phyloP scores from a whole-genome alignment of 805 yeast species.

The Dipodascus geniculatus region DNA sequence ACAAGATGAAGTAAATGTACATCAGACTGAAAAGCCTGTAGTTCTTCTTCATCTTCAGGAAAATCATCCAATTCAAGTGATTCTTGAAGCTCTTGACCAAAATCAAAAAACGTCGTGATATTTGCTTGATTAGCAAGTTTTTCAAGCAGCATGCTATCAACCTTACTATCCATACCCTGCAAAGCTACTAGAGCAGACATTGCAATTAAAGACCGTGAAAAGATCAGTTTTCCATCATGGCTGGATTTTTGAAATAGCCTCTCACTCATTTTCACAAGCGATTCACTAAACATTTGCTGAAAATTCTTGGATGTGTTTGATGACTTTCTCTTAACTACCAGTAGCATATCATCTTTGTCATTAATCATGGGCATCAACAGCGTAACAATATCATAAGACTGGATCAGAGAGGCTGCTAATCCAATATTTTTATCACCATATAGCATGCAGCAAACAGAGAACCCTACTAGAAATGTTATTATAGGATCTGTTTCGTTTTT shows the following conservation, averaged over 20 bases:
- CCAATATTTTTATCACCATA: slow-evolving; percentile 8
- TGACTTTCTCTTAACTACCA: neutral
- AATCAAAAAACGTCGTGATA: neutral
- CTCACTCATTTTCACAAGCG: slow-evolving; percentile 1
- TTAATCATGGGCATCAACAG: slow-evolving; percentile 6
- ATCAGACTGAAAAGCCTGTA: neutral
- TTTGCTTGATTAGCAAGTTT: neutral
- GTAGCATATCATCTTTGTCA: slow-evolving; percentile 7
- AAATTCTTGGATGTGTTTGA: slow-evolving; percentile 1
- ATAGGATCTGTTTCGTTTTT: slow-evolving; percentile 5
- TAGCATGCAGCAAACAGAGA: slow-evolving; percentile 5
- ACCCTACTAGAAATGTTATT: slow-evolving; percentile 7
- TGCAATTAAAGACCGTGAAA: slow-evolving; percentile 7
- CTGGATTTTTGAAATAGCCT: neutral
- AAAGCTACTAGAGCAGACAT: slow-evolving; percentile 6
- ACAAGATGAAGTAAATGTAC: neutral
- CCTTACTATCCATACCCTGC: slow-evolving; percentile 4
- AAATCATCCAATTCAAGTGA: neutral
- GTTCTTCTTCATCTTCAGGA: neutral
- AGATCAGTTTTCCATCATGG: neutral
- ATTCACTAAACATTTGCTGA: neutral
- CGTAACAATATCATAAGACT: slow-evolving; percentile 2
- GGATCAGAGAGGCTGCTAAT: slow-evolving; percentile 6
- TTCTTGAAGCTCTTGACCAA: neutral
- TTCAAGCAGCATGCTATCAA: neutral